Base-by-base conservation (phyloP, 2,329 filamentous ascomycete species). In the Endocalyx cinctus region DNA sequence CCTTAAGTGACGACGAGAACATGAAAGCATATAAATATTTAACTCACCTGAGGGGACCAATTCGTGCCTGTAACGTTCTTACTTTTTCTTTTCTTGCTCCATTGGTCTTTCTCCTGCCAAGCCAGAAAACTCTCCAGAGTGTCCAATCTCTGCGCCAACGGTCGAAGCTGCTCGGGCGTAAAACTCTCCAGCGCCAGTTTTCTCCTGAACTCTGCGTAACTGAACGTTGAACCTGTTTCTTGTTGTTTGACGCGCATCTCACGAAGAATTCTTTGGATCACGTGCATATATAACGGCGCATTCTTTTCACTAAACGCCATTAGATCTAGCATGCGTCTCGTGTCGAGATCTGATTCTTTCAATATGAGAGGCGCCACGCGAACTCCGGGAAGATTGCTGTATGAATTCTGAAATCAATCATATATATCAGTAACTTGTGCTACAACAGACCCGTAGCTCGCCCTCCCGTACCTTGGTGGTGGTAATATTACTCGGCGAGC, bases 71-170 rank as follows among this genome's bases (percentile, higher is more conserved):
- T 31, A 29, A 16, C 23, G 8, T 29, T 15, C 18, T 29, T 10
- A 32, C 32, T 4, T 29, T 17, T 10, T 27, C 13, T 10, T 13
- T 10, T 13, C 10, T 29, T 38, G n/a, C 25, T 34, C 29, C 17
- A 17, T 25, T 37, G 41, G 39, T 25, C 50, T 45, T 12, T 57
- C 50, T 10, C 37, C 17, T 5, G 44, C 42, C 2, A 55, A n/a
- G n/a, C 52, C 54, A 85, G 68, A 54, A 84, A 85, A 11, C 72
- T 78, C 46, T 86, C 76, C 0, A 87, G 61, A 0, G 79, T 66
- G 6, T 76, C 67, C 2, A 87, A 60, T 0, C 82, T 70, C 51
- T 79, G 70, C 1, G 66, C 57, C 2, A 90, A 58, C 1, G 79
- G 75, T 0, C 49, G 62, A 0, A 55, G 51, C 48, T 88, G 82